Evolutionary conservation across 768 basidiomycete species (phyloP), one percentile per base, ranked within the genome.

Genomic region (Peribolospora baueri): DNA sequence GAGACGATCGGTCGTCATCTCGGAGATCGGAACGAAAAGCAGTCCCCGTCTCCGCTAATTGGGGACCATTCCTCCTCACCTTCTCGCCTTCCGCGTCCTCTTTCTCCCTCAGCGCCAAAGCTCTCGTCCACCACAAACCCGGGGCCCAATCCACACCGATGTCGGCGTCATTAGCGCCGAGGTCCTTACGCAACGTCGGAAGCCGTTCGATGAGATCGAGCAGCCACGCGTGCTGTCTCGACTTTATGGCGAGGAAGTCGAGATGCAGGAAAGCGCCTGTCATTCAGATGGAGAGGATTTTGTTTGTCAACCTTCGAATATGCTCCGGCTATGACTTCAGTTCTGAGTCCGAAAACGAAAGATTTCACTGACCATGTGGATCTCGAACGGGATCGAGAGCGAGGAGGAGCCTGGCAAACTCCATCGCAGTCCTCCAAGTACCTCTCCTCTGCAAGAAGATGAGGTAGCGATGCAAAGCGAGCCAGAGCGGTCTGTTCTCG

Each of bases 401-500:
- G 36, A 14, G 42, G 1, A 95, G 70, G 2, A 95, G 73, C n/a
- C 82, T 76, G 0, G 84, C 78, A 61, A 87, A 88, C 64, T 93
- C 87, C 66, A 93, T 91, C 0, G 86, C 78, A 0, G 91, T 87
- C 13, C 86, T 76, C 53, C 80, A 76, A 61, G 85, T 85, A 0
- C 91, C 93, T 46, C 91, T 72, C n/a, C 85, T 77, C 56, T 83
- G 80, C 4, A 93, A 72, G 59, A 90, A 82, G 7, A 84, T 87
- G 59, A 88, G 74, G 62, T 84, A 80, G 55, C 87, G 74, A 61
- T 87, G 84, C 2, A 93, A 58, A 1, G 84, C 87, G 5, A 91
- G 75, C 70, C 82, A 95, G 67, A 98, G 84, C 0, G 86, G 84
- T 46, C 91, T 73, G 61, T 91, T 95, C 67, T 95, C 90, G 8